Evolutionary conservation across 192 early-diverging fungal genomes (phyloP), one percentile per base, ranked within the genome.

Genomic region (Entomortierella beljakovae): DNA sequence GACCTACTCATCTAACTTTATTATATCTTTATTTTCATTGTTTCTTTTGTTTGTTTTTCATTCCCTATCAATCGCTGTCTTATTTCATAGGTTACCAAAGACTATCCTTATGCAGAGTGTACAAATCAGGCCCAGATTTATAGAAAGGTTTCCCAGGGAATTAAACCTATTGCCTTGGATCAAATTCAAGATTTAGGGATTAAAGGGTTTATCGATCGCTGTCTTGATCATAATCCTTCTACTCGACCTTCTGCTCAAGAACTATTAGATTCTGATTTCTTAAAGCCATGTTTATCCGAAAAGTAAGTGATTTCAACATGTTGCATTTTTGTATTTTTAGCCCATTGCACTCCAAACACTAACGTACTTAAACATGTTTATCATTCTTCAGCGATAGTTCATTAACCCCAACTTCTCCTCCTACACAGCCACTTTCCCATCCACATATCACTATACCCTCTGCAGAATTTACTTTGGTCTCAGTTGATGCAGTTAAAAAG

Each of bases 91-190:
- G 75, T 88, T 31, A 95, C 93, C 16, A 90, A 91, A 57, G 92
- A 96, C 58, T 96, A 94, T 86, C 94, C 94, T 1, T 96, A 95
- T 81, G 84, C 81, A 15, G 94, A 96, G 62, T 95, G 93, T 68
- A 88, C 83, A 6, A 96, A 96, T 79, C 92, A 91, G 48, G 91
- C 93, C 8, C 93, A 94, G 65, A 94, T 95, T 57, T 95, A 91
- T 69, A 89, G 90, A 33, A 93, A 93, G 63, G 94, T 95, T 18
- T 87, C 90, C 7, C 59, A 83, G 8, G 91, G 92, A 20, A 86
- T 95, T 62, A 94, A 93, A 68, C 93, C 93, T 2, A 67, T 80
- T 18, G 85, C 89, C n/a, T 74, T 95, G 1, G 68, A 81, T 6
- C 89, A 90, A 67, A 82, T 95, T 2, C 74, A 81, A 31, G 91